Percentiles rank a stretch among this genome's conserved stretches.
Evolutionary conservation across 345 rosid species (phyloP).

Genomic region (Linum tenue): DNA sequence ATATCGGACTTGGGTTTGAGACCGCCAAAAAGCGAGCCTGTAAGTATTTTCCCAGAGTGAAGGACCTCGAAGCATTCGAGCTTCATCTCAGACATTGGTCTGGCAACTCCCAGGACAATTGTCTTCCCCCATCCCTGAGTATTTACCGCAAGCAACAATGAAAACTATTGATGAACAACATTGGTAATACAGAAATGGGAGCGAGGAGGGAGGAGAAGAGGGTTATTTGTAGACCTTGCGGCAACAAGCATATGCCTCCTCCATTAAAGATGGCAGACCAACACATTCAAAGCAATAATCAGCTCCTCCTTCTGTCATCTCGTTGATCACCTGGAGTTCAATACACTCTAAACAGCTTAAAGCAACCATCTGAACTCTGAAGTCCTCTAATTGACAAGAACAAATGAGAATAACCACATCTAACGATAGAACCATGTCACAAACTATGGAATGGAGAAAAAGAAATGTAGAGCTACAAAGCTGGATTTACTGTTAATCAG

Average conservation of each 20-base stretch:
- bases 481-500: not conserved
- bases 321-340: conserved; percentile 38
- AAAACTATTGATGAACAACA: not conserved
- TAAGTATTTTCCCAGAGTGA: conserved; percentile 42
- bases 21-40: conserved; percentile 70
- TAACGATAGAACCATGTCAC: no score
- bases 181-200: not conserved
- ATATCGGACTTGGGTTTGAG: conserved; percentile 73
- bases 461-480: not conserved
- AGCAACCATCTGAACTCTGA: not conserved
- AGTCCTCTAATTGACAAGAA: not conserved
- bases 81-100: conserved; percentile 45
- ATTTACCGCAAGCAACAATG: not conserved
- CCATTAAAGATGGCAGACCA: conserved; percentile 45
- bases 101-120: conserved; percentile 66
- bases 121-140: conserved; percentile 90
- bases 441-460: not conserved
- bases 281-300: conserved; percentile 81
- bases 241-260: conserved; percentile 61
- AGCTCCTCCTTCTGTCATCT: conserved; percentile 73
- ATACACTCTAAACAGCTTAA: not conserved
- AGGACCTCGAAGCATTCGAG: conserved; percentile 50
- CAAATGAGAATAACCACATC: not conserved
- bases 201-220: not conserved
- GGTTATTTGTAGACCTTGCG: conserved; percentile 38